Percentiles rank a stretch among this genome's conserved stretches.
Evolutionary conservation across 495 filamentous ascomycete species (phyloP).

Genomic region (Hyaloscypha bicolor): DNA sequence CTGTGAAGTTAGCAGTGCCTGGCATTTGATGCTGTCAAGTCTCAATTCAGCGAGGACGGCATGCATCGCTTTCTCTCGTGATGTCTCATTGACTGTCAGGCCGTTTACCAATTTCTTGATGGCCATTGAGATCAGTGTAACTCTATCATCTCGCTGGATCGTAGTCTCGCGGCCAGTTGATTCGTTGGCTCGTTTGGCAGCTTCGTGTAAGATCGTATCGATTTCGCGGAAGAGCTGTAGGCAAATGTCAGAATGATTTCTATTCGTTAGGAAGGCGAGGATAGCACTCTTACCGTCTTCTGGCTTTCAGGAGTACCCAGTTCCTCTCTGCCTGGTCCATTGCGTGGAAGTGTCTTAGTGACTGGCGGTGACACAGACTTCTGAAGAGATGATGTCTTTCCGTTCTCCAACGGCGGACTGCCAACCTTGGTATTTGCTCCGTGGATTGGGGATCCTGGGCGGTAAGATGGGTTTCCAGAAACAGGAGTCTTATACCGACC

Average conservation of each 20-base stretch:
- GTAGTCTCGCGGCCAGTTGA: neutral
- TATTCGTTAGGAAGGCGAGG: neutral
- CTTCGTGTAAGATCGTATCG: neutral
- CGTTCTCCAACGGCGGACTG: neutral
- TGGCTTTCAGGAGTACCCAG: neutral
- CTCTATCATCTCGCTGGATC: neutral
- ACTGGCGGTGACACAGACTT: neutral
- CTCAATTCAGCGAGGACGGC: neutral
- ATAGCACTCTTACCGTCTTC: neutral
- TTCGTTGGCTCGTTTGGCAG: neutral
- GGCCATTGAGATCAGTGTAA: neutral
- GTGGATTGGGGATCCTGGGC: neutral
- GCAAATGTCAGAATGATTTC: neutral
- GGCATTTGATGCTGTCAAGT: neutral
- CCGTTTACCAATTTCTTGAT: neutral
- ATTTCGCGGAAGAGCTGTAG: neutral
- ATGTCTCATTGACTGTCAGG: neutral
- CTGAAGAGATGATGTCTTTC: neutral
- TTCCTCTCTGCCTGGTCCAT: neutral
- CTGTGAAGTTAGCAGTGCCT: neutral
- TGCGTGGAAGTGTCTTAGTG: neutral
- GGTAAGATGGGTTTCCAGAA: neutral
- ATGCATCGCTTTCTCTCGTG: neutral
- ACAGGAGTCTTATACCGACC: neutral
- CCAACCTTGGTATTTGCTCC: neutral